These are phyloP conservation scores for Cutaneotrichosporon sp. DNA, from an alignment of 1,284 basidiomycete genomes.

Conservation along the genomic window DNA sequence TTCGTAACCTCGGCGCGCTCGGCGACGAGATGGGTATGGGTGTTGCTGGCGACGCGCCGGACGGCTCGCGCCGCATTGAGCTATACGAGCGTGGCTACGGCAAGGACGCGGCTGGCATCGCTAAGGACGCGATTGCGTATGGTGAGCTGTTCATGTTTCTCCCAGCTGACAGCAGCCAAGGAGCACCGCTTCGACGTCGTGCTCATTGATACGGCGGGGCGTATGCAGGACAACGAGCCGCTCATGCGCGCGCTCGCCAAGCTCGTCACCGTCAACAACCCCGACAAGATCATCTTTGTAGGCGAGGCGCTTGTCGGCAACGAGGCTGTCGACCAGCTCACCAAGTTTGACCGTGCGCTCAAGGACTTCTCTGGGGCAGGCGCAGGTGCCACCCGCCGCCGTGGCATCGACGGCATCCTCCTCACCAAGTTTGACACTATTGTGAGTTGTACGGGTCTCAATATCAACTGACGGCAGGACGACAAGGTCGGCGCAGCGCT, in stretches of 20 bases:
- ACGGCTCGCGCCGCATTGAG: slow-evolving; percentile 59
- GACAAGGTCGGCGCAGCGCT: slow-evolving; percentile 86
- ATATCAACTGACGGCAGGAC: slow-evolving; percentile 29
- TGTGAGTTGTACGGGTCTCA: slow-evolving; percentile 33
- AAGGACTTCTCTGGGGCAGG: slow-evolving; percentile 68
- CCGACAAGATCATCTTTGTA: slow-evolving; percentile 94
- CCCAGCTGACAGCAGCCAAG: slow-evolving; percentile 59
- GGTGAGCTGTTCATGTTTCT: slow-evolving; percentile 58
- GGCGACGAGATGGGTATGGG: slow-evolving; percentile 64
- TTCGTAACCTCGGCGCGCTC: slow-evolving; percentile 87
- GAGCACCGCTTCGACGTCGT: slow-evolving; percentile 91
- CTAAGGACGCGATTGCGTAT: slow-evolving; percentile 87
- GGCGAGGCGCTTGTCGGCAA: slow-evolving; percentile 95
- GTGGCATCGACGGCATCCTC: slow-evolving; percentile 94
- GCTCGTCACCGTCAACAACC: slow-evolving; percentile 85
- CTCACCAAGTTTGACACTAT: slow-evolving; percentile 98
- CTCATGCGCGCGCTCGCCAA: slow-evolving; percentile 98
- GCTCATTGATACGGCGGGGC: slow-evolving; percentile 92
- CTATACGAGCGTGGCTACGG: slow-evolving; percentile 96
- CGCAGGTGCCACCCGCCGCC: slow-evolving; percentile 52
- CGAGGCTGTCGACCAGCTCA: slow-evolving; percentile 91
- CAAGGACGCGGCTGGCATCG: slow-evolving; percentile 96
- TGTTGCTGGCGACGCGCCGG: slow-evolving; percentile 12
- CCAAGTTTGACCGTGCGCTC: slow-evolving; percentile 87
- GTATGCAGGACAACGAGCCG: slow-evolving; percentile 99